Evolutionary conservation across 2,329 filamentous ascomycete species (phyloP).

Genomic region (Fusarium sp.): DNA sequence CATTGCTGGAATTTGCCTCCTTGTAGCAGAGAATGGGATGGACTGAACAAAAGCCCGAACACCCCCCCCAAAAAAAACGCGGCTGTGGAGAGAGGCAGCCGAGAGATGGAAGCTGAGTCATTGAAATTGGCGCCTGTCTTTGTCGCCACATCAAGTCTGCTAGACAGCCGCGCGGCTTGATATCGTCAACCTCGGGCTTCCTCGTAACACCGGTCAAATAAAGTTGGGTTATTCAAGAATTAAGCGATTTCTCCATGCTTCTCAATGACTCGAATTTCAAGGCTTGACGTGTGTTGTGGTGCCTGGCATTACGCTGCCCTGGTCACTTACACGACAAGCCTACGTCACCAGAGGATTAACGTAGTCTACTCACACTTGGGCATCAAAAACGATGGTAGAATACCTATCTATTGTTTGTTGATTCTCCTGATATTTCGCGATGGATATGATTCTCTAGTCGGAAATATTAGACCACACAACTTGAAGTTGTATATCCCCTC

Average conservation of each 20-base stretch:
- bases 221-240: not conserved
- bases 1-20: slow-evolving; percentile 7
- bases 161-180: slow-evolving; percentile 36
- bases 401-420: not conserved
- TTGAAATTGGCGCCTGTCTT: not conserved
- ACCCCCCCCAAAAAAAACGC: not conserved
- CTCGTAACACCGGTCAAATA: slow-evolving; percentile 8
- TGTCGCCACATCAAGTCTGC: slow-evolving; percentile 33
- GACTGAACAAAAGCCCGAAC: not conserved
- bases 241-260: not conserved
- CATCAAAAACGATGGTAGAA: not conserved
- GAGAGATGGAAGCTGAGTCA: slow-evolving; percentile 34
- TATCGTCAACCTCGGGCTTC: slow-evolving; percentile 19
- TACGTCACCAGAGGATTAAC: slow-evolving; percentile 27
- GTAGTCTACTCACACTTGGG: not conserved
- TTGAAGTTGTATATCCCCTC: not conserved
- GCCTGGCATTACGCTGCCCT: not conserved
- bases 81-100: not conserved
- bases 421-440: not conserved
- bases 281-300: not conserved
- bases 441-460: not conserved
- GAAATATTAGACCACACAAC: not conserved
- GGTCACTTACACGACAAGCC: slow-evolving; percentile 33
- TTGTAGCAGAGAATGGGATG: not conserved
- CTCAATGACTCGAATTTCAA: not conserved